Evolutionary conservation across 108 stramenopile species (phyloP), one percentile per base, ranked within the genome.

Genomic region (Stephanodiscus minutulus): DNA sequence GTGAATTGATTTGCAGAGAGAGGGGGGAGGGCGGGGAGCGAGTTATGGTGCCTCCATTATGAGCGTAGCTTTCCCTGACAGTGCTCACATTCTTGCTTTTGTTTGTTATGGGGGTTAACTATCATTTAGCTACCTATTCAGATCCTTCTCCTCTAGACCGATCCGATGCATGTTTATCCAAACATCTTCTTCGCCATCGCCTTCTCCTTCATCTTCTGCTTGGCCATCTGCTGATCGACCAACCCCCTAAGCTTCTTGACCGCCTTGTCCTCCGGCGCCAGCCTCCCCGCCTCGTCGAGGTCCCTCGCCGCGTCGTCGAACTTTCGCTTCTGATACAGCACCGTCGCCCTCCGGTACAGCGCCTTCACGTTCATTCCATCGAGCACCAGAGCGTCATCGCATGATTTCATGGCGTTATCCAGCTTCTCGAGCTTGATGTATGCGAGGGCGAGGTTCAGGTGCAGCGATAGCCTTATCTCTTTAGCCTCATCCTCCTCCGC

Each of bases 161-260:
- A 33, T 33, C 31, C 31, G 2, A 33, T 33, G 5, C 31, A 33
- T 39, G 39, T 39, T 57, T 35, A 83, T 18, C 79, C 82, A 74
- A 86, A 86, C 85, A 86, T 86, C 44, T 86, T 86, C 56, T 82
- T 72, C 10, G 85, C 82, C 83, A 86, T 83, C 56, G 80, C 83
- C 81, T 82, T 83, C 65, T 86, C 78, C 68, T 83, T 83, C 29
- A 41, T 50, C 63, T 86, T 86, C 58, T 86, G 81, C 59, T 77
- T 62, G 22, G 71, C 58, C 39, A 83, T 47, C 67, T 86, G 82
- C 58, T 79, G 58, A 43, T 86, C 82, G 15, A 86, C 64, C 53
- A 67, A 58, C 18, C 62, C 63, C 60, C 37, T 61, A 3, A 86
- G 58, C 43, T 86, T 86, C 48, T 81, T 72, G 21, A 83, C 66